These are phyloP conservation scores for Neurospora sp. DNA, from an alignment of 495 filamentous ascomycete species.

Conservation along the genomic window DNA sequence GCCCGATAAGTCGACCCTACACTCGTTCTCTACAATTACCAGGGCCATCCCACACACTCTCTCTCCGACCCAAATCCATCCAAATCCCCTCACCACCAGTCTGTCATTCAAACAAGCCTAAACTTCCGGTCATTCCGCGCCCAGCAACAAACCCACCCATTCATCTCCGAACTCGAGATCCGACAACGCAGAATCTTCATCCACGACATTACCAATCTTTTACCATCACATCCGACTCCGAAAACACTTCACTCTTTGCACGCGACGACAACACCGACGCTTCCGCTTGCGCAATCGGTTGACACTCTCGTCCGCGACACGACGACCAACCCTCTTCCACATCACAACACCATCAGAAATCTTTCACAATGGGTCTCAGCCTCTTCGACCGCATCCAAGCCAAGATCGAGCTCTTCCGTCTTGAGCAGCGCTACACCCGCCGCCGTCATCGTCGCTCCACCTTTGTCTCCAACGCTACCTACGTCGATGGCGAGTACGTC, in stretches of 20 bases:
- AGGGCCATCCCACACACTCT: neutral
- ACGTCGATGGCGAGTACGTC: constrained; percentile 89
- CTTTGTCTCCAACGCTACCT: constrained; percentile 75
- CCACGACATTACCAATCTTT: neutral
- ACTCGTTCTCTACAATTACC: neutral
- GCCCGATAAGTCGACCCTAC: neutral
- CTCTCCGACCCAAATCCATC: neutral
- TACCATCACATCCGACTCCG: neutral
- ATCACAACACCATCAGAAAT: neutral
- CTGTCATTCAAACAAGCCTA: neutral
- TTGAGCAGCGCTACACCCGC: constrained; percentile 86
- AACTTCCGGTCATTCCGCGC: neutral
- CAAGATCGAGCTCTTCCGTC: constrained; percentile 77
- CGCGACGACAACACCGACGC: neutral
- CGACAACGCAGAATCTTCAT: no score
- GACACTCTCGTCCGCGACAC: neutral
- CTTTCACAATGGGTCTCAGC: constrained; percentile 26
- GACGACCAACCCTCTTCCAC: neutral
- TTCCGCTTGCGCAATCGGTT: neutral
- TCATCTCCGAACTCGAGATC: neutral
- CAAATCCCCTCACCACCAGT: neutral
- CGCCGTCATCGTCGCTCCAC: constrained; percentile 71
- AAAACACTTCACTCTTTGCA: neutral
- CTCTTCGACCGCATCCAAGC: constrained; percentile 43
- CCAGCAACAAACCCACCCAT: neutral